Evolutionary conservation across 1,284 basidiomycete genomes (phyloP), one percentile per base, ranked within the genome.

Genomic region (Pyrrhoderma noxium): DNA sequence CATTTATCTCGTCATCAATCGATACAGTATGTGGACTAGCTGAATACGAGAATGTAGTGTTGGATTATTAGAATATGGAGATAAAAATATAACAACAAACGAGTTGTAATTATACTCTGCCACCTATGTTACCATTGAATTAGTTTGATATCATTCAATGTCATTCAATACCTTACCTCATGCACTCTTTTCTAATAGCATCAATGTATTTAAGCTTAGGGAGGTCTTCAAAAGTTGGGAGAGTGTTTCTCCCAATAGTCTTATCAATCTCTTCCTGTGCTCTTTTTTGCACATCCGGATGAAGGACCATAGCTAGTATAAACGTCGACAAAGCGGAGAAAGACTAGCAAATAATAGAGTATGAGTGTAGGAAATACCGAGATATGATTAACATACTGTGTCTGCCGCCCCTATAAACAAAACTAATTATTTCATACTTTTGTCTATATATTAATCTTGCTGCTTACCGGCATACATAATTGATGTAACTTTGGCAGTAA

Each of bases 41-140:
- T 57, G 48, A 13, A 36, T 22, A 19, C 55, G 46, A 22, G 54
- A 54, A 1, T 40, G 37, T 0, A 59, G 60, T 16, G 11, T 3
- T 35, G 16, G n/a, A 3, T 40, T 31, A 31, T 5, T 5, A 5
- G 7, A 5, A 31, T 11, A 31, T 31, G 27, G 11, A 31, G 5
- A 3, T 18, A n/a, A 2, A 19, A 49, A 11, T 18, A 18, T 2
- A 19, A n/a, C 37, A 18, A 18, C 44, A 23, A 21, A 19, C 59
- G 56, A 18, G 46, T 36, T 0, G 79, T 78, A 4, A 63, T 64
- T 16, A 80, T 77, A 3, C 67, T 63, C 54, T 79, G 70, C 83
- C 82, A 86, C 3, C 83, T 73, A 11, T n/a, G n/a, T n/a, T n/a
- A n/a, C n/a, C n/a, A n/a, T n/a, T n/a, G n/a, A n/a, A n/a, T n/a